phyloP scores from a whole-genome alignment of 768 basidiomycete species.

The Lentinula raphanica region DNA sequence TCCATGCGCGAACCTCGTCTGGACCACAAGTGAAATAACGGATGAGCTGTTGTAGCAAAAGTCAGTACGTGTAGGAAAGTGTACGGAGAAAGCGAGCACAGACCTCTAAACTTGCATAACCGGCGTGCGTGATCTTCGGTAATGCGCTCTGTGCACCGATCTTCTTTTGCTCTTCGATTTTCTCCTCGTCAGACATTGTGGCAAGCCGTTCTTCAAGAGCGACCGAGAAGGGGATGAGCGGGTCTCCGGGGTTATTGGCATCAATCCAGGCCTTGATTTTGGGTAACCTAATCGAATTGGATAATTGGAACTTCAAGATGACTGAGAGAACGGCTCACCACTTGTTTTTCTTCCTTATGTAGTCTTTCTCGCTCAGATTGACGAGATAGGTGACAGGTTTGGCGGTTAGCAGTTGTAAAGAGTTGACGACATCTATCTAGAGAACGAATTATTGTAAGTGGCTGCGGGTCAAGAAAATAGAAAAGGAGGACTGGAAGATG shows the following conservation, averaged over 20 bases:
- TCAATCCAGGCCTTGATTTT: conserved; percentile 99
- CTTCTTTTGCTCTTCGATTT: conserved; percentile 71
- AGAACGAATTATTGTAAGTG: conserved; percentile 5
- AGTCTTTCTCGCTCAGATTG: conserved; percentile 93
- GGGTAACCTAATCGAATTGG: conserved; percentile 55
- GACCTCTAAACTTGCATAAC: conserved; percentile 83
- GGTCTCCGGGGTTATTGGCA: conserved; percentile 91
- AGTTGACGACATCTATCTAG: conserved; percentile 88
- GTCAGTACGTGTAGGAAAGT: not conserved
- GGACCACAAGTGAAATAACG: conserved; percentile 98
- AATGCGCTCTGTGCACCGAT: conserved; percentile 72
- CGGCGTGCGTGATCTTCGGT: conserved; percentile 92
- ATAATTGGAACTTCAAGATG: not conserved
- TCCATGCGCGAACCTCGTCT: conserved; percentile 97
- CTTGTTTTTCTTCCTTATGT: conserved; percentile 97
- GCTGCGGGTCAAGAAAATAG: not conserved
- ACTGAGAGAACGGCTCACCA: conserved; percentile 51
- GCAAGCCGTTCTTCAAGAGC: conserved; percentile 89
- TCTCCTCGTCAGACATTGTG: conserved; percentile 57
- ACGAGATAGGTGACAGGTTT: conserved; percentile 98
- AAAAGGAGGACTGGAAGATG: conserved; percentile 2
- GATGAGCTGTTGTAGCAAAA: conserved; percentile 57
- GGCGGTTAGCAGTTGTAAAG: conserved; percentile 86
- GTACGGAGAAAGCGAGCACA: conserved; percentile 17
- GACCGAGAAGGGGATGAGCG: conserved; percentile 95